Base-by-base conservation (phyloP, 2,329 filamentous ascomycete species). In the Calonectria fujianensis region DNA sequence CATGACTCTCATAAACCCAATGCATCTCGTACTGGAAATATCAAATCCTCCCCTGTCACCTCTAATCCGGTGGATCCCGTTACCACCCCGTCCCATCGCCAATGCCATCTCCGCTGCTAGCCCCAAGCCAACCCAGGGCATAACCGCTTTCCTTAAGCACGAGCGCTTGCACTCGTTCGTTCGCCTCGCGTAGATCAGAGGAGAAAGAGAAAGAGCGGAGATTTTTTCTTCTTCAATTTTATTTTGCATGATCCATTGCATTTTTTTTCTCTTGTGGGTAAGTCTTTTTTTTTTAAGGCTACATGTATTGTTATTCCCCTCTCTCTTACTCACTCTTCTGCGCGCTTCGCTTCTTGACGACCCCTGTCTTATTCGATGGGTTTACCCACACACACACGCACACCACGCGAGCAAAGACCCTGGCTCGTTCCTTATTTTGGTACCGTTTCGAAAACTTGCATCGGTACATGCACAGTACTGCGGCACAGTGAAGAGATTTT, bases 401-500 rank as follows among this genome's bases (percentile, higher is more conserved):
- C 37, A 65, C 61, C 61, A 65, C 61, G 39, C 41, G 41, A 48
- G 41, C 27, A 65, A 29, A 18, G 57, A 65, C 61, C 61, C 61
- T 50, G 61, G 61, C 27, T 65, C 41, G 61, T 48, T 50, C 37
- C 57, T 63, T 69, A 69, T 41, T 68, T 50, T 67, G 63, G 71
- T 27, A 66, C 67, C 67, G 61, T 70, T 70, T 70, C 67, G 59
- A 67, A 70, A 51, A 74, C 63, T 64, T 70, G 66, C 61, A 61
- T 70, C 67, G 39, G 59, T 51, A 70, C 68, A 63, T 70, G 68
- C 72, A 74, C 66, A 74, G 72, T 75, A 41, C 54, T 61, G 57
- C 29, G 65, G 59, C 73, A 75, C 73, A 65, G 73, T 73, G 69
- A 72, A 72, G 73, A 45, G n/a, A 64, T 67, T 59, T 63, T 52